phyloP scores from a whole-genome alignment of 2,329 filamentous ascomycete species.

The Orbilia oligospora region DNA sequence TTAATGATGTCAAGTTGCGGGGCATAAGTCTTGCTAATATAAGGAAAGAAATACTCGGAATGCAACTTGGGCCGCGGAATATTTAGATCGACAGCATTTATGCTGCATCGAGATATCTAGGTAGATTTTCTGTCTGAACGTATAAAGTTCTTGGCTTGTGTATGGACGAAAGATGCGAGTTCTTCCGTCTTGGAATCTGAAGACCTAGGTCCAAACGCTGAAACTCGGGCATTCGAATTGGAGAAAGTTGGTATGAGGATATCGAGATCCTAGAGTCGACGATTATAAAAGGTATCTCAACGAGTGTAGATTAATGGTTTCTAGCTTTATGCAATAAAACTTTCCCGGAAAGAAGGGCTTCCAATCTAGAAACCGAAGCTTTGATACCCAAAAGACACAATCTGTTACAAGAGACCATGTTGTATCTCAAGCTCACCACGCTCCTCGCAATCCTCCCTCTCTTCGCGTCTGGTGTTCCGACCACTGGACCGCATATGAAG shows the following conservation, averaged over 20 bases:
- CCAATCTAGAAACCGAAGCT: background rate
- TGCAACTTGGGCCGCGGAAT: constrained; percentile 40
- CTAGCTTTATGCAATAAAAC: background rate
- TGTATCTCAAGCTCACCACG: constrained; percentile 33
- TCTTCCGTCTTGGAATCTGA: constrained; percentile 47
- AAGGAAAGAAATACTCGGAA: background rate
- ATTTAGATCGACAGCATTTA: constrained; percentile 24
- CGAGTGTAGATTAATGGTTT: background rate
- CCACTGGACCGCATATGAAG: constrained; percentile 23
- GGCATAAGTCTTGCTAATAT: background rate
- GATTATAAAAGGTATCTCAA: constrained; percentile 32
- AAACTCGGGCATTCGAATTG: constrained; percentile 1
- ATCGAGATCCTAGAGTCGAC: background rate
- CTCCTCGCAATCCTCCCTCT: constrained; percentile 35
- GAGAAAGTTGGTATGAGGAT: background rate
- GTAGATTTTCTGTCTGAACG: background rate
- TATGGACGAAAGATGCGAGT: constrained; percentile 30
- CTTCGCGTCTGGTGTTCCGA: constrained; percentile 21
- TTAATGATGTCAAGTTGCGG: constrained; percentile 18
- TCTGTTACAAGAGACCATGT: constrained; percentile 17
- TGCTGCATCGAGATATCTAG: constrained; percentile 7
- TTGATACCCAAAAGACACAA: background rate
- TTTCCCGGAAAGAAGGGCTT: background rate
- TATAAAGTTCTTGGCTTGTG: constrained; percentile 40
- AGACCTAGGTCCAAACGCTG: background rate